A percentile compares a stretch with the other conserved stretches of the same genome.
Evolutionary conservation across 139 green algal species (phyloP).

Genomic region (Choricystis sp.): DNA sequence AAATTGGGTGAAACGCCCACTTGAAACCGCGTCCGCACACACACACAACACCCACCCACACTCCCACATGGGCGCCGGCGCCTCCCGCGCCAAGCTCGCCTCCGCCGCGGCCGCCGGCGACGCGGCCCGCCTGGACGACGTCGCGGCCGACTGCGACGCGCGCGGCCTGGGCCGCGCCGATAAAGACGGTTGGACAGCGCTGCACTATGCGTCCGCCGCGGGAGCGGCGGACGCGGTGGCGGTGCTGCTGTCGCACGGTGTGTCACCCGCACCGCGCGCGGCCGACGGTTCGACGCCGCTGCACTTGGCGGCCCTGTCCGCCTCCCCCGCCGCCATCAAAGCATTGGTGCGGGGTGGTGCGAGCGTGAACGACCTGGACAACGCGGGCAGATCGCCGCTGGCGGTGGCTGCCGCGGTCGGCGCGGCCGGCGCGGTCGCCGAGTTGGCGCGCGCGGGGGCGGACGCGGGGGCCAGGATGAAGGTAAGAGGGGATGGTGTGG

Average conservation of each 20-base stretch:
- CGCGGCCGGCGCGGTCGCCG: not conserved
- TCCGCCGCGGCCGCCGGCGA: too few species aligned
- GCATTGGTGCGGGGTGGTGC: not conserved
- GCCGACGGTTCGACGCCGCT: not conserved
- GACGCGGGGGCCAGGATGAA: not conserved
- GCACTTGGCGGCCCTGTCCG: not conserved
- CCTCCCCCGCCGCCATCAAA: too few species aligned
- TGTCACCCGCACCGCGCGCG: too few species aligned
- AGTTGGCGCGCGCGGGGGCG: not conserved
- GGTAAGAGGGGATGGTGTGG: not conserved
- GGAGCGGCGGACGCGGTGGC: not conserved
- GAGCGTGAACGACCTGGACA: not conserved
- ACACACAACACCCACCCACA: too few species aligned
- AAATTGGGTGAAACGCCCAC: too few species aligned
- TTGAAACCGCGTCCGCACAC: too few species aligned
- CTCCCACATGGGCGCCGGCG: too few species aligned
- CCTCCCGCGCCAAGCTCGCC: too few species aligned
- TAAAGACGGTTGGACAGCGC: constrained; percentile 5
- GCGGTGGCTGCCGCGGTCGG: not conserved
- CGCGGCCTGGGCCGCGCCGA: too few species aligned
- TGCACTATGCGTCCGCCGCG: constrained; percentile 6
- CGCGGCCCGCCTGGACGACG: too few species aligned
- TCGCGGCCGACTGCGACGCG: too few species aligned
- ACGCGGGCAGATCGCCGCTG: not conserved
- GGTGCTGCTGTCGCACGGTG: not conserved